Evolutionary conservation across 441 rosid genomes (phyloP).

Genomic region (Corymbia citriodora): DNA sequence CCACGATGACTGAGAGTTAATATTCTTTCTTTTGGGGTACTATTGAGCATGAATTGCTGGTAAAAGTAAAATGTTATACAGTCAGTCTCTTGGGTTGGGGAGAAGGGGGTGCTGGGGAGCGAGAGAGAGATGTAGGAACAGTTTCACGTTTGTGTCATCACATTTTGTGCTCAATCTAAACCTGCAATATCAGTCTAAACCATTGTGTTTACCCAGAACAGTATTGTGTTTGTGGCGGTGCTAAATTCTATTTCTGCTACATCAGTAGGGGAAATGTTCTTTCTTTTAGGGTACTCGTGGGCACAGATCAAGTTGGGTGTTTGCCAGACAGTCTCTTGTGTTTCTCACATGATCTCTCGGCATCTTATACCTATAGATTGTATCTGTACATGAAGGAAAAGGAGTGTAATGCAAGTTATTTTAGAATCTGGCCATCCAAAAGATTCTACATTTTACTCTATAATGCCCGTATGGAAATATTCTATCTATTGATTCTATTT

Average conservation of each 20-base stretch:
- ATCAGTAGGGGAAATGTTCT: background rate
- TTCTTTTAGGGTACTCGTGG: background rate
- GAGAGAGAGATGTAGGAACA: background rate
- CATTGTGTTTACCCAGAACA: background rate
- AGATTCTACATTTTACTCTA: background rate
- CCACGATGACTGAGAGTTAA: background rate
- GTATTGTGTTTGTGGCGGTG: background rate
- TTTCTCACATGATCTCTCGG: background rate
- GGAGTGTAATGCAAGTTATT: background rate
- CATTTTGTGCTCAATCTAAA: background rate
- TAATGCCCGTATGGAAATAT: background rate
- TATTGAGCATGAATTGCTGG: background rate
- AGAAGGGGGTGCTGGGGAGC: fast-evolving
- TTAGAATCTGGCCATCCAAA: background rate
- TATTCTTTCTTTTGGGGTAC: background rate
- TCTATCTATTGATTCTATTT: background rate
- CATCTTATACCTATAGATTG: background rate
- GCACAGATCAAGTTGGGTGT: background rate
- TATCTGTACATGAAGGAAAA: background rate
- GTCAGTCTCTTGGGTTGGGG: background rate
- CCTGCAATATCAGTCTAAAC: background rate
- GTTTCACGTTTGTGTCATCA: background rate
- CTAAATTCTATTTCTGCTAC: background rate
- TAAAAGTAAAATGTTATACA: background rate
- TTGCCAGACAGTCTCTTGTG: background rate